Conservation (phyloP, 257 asterid species). For the Capsicum rhomboideum region DNA sequence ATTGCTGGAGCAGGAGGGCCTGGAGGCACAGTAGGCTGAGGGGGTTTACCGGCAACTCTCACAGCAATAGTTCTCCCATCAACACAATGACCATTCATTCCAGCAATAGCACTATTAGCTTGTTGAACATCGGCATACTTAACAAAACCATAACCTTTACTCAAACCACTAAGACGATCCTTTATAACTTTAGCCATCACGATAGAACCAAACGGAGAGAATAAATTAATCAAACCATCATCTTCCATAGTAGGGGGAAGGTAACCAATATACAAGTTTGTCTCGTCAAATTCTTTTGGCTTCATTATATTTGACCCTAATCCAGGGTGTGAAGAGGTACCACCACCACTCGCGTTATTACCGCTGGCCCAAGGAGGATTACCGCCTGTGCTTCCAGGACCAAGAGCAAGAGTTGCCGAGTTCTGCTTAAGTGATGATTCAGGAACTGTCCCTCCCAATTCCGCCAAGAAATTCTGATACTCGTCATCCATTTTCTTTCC, state of each 20-base stretch:
- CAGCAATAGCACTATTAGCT: constrained; percentile 81
- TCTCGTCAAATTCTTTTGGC: constrained; percentile 85
- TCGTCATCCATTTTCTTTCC: constrained; percentile 99
- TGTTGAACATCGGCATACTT: constrained; percentile 81
- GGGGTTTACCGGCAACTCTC: constrained; percentile 92
- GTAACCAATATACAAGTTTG: constrained; percentile 83
- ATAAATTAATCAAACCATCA: constrained; percentile 71
- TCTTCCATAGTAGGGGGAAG: constrained; percentile 91
- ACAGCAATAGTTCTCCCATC: constrained; percentile 99
- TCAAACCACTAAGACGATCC: constrained; percentile 65
- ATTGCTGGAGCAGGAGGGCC: constrained; percentile 72
- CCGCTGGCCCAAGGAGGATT: constrained; percentile 87
- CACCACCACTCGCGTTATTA: constrained; percentile 18
- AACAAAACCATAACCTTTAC: constrained; percentile 96
- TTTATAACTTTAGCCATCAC: constrained; percentile 97
- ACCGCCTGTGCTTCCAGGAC: constrained; percentile 52
- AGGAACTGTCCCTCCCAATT: constrained; percentile 83
- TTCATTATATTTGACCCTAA: constrained; percentile 43
- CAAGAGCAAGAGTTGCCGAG: constrained; percentile 68
- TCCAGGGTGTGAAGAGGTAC: constrained; percentile 44
- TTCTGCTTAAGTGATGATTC: constrained; percentile 51
- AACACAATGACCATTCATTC: constrained; percentile 83
- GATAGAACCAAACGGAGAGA: constrained; percentile 82
- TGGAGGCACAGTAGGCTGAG: constrained; percentile 74
- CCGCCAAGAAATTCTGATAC: constrained; percentile 89